A percentile compares a stretch with the other conserved stretches of the same genome.
Conservation (phyloP, 768 basidiomycete genomes). For the Serendipita sp. region DNA sequence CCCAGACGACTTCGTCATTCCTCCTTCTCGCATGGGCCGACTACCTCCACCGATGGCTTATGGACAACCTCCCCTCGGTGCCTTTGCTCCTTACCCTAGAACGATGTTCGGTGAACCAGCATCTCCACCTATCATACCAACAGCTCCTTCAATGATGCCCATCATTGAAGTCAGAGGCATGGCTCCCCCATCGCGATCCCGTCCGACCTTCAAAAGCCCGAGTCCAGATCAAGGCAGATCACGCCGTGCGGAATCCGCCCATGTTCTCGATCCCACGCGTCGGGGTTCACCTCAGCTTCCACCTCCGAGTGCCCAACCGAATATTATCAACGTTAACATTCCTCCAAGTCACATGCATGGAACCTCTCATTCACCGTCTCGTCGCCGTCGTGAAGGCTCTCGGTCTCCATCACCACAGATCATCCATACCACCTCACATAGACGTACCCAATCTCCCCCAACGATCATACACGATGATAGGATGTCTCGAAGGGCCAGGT, state of each 20-base stretch:
- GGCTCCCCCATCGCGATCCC: background rate
- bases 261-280: background rate
- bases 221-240: background rate
- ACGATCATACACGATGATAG: background rate
- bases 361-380: background rate
- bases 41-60: conserved; percentile 10
- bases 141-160: background rate
- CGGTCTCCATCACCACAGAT: background rate
- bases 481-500: background rate
- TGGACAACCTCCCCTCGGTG: background rate
- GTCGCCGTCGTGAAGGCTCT: background rate
- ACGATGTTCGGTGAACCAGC: conserved; percentile 18
- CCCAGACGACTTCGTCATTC: too few species aligned
- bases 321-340: background rate
- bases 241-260: background rate
- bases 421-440: background rate
- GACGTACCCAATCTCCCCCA: background rate
- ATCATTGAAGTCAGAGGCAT: background rate
- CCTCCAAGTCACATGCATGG: too few species aligned
- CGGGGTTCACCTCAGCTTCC: background rate
- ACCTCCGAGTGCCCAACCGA: background rate
- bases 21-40: conserved; percentile 1
- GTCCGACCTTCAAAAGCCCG: background rate
- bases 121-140: conserved; percentile 12
- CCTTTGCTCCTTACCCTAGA: conserved; percentile 10